Base-by-base conservation (phyloP, 2,329 filamentous ascomycete genomes). In the Lachnellula suecica region DNA sequence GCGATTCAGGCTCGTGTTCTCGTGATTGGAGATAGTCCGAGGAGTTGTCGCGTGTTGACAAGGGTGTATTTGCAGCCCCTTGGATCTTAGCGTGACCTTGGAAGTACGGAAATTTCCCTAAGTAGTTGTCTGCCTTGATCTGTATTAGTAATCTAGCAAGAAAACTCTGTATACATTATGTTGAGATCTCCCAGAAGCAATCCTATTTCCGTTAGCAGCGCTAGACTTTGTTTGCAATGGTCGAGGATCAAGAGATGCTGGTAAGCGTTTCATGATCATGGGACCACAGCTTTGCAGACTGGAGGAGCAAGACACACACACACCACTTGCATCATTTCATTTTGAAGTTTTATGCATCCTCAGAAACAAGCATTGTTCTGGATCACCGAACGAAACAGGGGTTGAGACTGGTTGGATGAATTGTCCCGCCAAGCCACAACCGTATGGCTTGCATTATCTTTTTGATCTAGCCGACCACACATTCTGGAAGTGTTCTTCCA, bases 401-500 rank as follows among this genome's bases (percentile, higher is more conserved):
- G 31, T 35, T 17, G 31, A 13, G n/a, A 35, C 1, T 35, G 31
- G 31, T n/a, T 35, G 31, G n/a, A n/a, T n/a, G n/a, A n/a, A n/a
- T n/a, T n/a, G n/a, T n/a, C n/a, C n/a, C n/a, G n/a, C n/a, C n/a
- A n/a, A n/a, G n/a, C n/a, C n/a, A n/a, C n/a, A n/a, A n/a, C n/a
- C n/a, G n/a, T n/a, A n/a, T n/a, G n/a, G n/a, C n/a, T 8, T 35
- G 31, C 17, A 35, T 17, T 7, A 35, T 15, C 22, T 24, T 20
- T n/a, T n/a, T 24, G 11, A 24, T 24, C 20, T 42, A 20, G 40
- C 10, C 40, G 22, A 42, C 19, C 13, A 22, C 22, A 23, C 22
- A 42, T 42, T 23, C 40, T 42, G 40, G 40, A 42, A 42, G 40
- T n/a, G 25, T 22, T 24, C 40, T 27, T 42, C 40, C 40, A 24